Base-by-base conservation (phyloP, 495 filamentous ascomycete species). In the Ascodesmis nigricans region DNA sequence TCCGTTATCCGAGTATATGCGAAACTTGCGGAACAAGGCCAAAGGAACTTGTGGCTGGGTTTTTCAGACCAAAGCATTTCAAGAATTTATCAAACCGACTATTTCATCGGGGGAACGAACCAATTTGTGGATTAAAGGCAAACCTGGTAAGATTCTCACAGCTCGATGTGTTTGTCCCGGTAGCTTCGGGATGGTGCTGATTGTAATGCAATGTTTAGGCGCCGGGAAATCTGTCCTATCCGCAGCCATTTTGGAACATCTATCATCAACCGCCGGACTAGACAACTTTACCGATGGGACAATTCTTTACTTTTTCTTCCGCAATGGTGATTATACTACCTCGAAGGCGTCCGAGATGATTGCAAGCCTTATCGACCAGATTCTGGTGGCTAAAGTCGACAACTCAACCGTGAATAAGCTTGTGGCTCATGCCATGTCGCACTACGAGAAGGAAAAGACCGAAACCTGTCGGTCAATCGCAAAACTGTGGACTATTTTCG, bases 221-320 rank as follows among this genome's bases (percentile, higher is more conserved):
- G 34, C 34, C 34, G 34, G 34, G 11, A 37, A 37, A 29, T 29
- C 34, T 5, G 24, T 37, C 19, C 34, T 37, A 28, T 37, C 24
- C n/a, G 24, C 34, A 3, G 23, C 7, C 3, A 22, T 37, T 5
- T n/a, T 37, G 6, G 13, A 29, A 4, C 16, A 21, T 4, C 3
- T 25, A 11, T 11, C n/a, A 26, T 35, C 33, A 23, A 25, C 23
- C 23, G 11, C 6, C 23, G 23, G 23, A 25, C 6, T 6, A 25
- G 6, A 25, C 11, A 6, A 6, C 11, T 11, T 6, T 6, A 25
- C 11, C 11, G 33, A n/a, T n/a, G n/a, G n/a, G n/a, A n/a, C n/a
- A n/a, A n/a, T 35, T 9, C 14, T 35, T n/a, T 35, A 35, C 33
- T 35, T 35, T 22, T 35, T 23, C 15, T 35, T 35, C 33, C 17